A percentile compares a stretch with the other conserved stretches of the same genome.
These are phyloP conservation scores for Gossypium sturtianum DNA, from an alignment of 345 rosid genomes.

Conservation along the genomic window DNA sequence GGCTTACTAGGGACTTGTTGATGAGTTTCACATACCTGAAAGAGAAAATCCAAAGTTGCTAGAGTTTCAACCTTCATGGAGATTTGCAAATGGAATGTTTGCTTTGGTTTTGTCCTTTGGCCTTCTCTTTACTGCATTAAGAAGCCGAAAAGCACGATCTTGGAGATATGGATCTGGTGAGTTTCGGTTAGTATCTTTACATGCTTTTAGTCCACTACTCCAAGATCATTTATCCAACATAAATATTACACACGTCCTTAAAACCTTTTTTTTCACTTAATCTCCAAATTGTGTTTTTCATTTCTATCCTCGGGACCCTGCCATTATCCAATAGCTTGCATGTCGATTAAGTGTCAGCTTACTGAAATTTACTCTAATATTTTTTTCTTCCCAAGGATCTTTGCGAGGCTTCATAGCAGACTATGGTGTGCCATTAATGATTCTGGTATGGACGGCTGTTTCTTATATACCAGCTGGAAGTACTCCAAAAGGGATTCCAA, in stretches of 20 bases:
- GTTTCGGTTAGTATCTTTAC: conserved; percentile 8
- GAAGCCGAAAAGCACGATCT: conserved; percentile 79
- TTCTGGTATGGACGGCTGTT: conserved; percentile 75
- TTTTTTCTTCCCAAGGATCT: conserved; percentile 36
- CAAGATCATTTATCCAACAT: not conserved
- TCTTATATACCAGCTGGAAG: conserved; percentile 63
- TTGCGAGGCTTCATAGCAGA: conserved; percentile 83
- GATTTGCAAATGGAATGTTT: conserved; percentile 91
- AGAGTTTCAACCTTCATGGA: conserved; percentile 76
- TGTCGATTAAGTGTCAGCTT: not conserved
- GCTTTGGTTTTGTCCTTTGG: conserved; percentile 78
- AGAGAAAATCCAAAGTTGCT: conserved; percentile 57
- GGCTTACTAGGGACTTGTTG: conserved; percentile 59
- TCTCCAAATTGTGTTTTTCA: not conserved
- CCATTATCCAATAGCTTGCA: not conserved
- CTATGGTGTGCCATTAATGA: conserved; percentile 94
- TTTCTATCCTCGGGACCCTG: not conserved
- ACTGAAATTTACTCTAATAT: not conserved
- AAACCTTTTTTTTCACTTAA: not conserved
- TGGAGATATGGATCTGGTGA: conserved; percentile 92
- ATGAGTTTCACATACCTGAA: conserved; percentile 77
- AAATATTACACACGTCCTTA: not conserved
- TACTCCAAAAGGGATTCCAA: conserved; percentile 80
- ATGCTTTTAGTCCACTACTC: conserved; percentile 4
- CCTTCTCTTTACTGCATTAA: conserved; percentile 65